Percentiles rank a stretch among this genome's conserved stretches.
These are phyloP conservation scores for Psilocybe mexicana DNA, from an alignment of 1,284 basidiomycete genomes.

Conservation along the genomic window DNA sequence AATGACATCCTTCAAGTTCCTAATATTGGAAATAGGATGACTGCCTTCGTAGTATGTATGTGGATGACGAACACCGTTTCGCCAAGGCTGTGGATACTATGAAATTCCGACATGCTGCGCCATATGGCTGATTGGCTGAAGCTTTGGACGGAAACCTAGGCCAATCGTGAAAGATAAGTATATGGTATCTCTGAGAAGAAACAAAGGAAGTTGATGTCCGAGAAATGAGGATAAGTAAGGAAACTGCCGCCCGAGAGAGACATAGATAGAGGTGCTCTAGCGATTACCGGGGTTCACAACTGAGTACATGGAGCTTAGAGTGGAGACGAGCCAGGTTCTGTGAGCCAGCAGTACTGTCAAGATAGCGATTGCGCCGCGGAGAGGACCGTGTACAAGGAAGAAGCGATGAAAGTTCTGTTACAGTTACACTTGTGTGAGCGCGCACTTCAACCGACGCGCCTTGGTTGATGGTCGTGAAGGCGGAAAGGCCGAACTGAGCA, in stretches of 20 bases:
- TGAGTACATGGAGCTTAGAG: constrained; percentile 4
- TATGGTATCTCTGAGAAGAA: not conserved
- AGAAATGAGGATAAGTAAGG: not conserved
- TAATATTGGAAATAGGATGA: not conserved
- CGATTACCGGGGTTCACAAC: constrained; percentile 1
- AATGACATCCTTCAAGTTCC: not conserved
- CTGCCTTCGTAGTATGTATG: not conserved
- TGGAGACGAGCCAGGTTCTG: constrained; percentile 6
- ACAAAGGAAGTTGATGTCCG: not conserved
- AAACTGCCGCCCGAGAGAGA: not conserved
- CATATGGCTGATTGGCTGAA: not conserved
- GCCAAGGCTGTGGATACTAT: not conserved
- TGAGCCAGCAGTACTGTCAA: not conserved
- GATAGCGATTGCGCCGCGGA: constrained; percentile 8
- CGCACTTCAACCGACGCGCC: constrained; percentile 4
- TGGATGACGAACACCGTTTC: not conserved
- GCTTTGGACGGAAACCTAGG: not conserved
- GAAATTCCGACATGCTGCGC: not conserved
- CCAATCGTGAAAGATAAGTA: not conserved
- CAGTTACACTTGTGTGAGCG: constrained; percentile 8
- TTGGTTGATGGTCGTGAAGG: constrained; percentile 17
- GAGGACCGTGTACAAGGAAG: not conserved
- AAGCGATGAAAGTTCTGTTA: not conserved
- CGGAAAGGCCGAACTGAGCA: constrained; percentile 8
- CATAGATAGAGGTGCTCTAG: not conserved